Percentiles rank a stretch among this genome's conserved stretches.
These are phyloP conservation scores for Trichoderma erinaceum DNA, from an alignment of 495 filamentous ascomycete species.

Conservation along the genomic window DNA sequence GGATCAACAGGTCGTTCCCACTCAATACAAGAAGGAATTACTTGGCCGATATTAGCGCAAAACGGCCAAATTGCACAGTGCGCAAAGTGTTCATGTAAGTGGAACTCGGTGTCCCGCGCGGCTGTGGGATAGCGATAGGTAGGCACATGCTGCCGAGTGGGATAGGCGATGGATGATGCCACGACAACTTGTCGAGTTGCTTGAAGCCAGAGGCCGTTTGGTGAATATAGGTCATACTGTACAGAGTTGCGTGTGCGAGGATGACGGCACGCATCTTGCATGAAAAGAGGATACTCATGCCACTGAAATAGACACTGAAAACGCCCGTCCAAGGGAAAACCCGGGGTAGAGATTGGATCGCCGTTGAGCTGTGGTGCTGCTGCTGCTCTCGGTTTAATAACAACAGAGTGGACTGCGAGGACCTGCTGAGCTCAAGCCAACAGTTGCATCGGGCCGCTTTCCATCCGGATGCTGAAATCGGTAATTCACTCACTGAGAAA, in stretches of 20 bases:
- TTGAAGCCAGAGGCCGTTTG: background rate
- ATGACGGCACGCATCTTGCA: constrained; percentile 3
- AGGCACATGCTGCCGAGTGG: constrained; percentile 3
- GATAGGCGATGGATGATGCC: background rate
- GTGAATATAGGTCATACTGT: background rate
- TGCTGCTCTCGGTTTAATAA: too few relatives aligned
- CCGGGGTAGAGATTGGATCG: constrained; percentile 1
- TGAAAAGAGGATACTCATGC: background rate
- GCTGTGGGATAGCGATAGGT: background rate
- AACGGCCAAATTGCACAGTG: too few relatives aligned
- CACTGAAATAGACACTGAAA: background rate
- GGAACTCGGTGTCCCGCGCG: background rate
- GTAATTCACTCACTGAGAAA: background rate
- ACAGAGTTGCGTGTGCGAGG: background rate
- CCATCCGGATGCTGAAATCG: background rate
- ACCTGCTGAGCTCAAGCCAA: background rate
- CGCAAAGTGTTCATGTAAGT: too few relatives aligned
- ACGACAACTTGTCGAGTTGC: background rate
- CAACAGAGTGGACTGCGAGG: background rate
- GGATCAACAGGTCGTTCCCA: too few relatives aligned
- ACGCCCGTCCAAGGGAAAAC: background rate
- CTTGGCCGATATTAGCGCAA: too few relatives aligned
- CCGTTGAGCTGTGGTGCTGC: background rate
- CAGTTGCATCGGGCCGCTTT: background rate
- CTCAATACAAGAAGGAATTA: too few relatives aligned